These are phyloP conservation scores for Quercus bicolor DNA, from an alignment of 306 rosid genomes.

Conservation along the genomic window DNA sequence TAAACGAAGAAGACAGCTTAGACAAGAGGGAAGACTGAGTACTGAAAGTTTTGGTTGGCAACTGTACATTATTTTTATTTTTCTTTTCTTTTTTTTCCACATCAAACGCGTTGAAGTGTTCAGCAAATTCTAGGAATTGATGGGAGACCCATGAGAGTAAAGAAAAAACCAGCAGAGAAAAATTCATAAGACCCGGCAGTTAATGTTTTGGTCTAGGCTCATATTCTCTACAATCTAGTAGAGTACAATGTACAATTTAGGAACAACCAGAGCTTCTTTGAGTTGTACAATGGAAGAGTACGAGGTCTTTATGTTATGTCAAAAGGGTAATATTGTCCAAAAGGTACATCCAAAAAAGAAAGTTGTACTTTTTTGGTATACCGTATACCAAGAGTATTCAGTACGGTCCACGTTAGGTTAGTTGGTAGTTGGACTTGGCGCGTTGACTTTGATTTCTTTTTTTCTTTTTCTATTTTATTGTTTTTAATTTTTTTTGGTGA, in stretches of 20 bases:
- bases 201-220: not conserved
- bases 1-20: not conserved
- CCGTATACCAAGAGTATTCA: no score
- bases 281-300: not conserved
- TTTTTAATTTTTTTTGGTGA: no score
- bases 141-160: not conserved
- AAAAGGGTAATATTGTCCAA: no score
- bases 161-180: not conserved
- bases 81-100: not conserved
- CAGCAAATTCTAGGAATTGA: not conserved
- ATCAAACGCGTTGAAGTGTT: not conserved
- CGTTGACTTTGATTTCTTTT: no score
- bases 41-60: not conserved
- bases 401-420: no score
- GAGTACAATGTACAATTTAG: not conserved
- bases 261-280: not conserved
- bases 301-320: no score
- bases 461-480: no score
- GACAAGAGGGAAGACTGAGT: not conserved
- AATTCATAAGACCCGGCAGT: not conserved
- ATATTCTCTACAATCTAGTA: not conserved
- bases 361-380: no score
- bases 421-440: no score
- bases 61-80: not conserved
- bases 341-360: no score